Conservation (phyloP, 768 basidiomycete species). For the Calocybe cyanea region DNA sequence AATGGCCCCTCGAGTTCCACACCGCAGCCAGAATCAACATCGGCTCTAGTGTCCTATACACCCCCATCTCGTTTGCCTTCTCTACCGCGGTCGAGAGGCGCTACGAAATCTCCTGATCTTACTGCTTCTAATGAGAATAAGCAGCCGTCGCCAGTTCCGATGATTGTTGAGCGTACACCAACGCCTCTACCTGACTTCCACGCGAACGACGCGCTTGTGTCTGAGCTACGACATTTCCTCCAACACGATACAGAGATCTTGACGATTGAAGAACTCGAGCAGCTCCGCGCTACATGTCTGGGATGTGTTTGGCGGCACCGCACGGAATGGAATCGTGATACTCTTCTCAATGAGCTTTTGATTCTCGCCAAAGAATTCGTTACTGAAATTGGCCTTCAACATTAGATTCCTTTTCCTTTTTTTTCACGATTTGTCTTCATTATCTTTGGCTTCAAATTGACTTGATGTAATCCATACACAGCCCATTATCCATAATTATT, state of each 20-base stretch:
- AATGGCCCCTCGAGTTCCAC: slow-evolving; percentile 19
- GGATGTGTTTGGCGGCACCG: slow-evolving; percentile 80
- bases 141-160: slow-evolving; percentile 25
- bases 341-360: slow-evolving; percentile 56
- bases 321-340: slow-evolving; percentile 78
- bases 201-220: slow-evolving; percentile 49
- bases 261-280: slow-evolving; percentile 88
- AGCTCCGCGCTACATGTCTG: slow-evolving; percentile 82
- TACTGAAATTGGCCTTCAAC: slow-evolving; percentile 44
- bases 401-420: slow-evolving; percentile 6
- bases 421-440: no score
- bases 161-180: slow-evolving; percentile 59
- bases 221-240: slow-evolving; percentile 46
- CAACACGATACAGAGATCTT: slow-evolving; percentile 52
- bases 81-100: slow-evolving; percentile 4
- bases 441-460: no score
- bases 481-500: no score
- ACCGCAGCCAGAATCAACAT: slow-evolving; percentile 7
- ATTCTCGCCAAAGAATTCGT: slow-evolving; percentile 62
- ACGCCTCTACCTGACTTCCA: slow-evolving; percentile 79
- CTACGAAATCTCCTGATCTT: slow-evolving; percentile 18
- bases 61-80: slow-evolving; percentile 21
- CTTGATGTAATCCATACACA: no score
- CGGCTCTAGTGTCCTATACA: slow-evolving; percentile 15
- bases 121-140: background rate